These are phyloP conservation scores for Aspergillus campestris DNA, from an alignment of 495 filamentous ascomycete species.

Conservation along the genomic window DNA sequence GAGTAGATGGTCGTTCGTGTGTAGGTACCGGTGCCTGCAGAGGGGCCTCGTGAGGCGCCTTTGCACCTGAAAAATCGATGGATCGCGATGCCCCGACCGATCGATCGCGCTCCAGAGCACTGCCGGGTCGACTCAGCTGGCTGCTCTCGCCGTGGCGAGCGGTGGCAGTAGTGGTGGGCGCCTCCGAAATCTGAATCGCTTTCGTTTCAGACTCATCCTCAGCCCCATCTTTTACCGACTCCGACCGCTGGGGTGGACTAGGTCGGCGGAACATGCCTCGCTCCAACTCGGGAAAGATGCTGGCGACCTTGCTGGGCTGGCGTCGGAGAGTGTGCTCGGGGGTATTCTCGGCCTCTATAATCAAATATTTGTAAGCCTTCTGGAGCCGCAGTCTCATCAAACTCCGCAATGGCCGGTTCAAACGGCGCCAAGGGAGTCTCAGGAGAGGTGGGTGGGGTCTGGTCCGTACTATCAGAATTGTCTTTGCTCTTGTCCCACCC, in stretches of 20 bases:
- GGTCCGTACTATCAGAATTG: conserved; percentile 12
- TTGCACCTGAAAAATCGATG: not conserved
- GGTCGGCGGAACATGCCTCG: conserved; percentile 26
- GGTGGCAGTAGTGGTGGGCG: conserved; percentile 26
- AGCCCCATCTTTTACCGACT: conserved; percentile 38
- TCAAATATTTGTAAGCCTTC: conserved; percentile 10
- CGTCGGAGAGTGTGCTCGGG: not conserved
- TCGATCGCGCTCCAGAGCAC: too few species aligned
- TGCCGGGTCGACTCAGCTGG: not conserved
- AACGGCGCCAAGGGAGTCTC: conserved; percentile 17
- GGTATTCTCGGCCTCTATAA: too few species aligned
- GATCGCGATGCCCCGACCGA: not conserved
- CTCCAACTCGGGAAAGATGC: conserved; percentile 32
- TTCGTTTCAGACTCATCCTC: conserved; percentile 40
- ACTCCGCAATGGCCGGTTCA: conserved; percentile 29
- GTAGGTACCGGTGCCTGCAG: conserved; percentile 16
- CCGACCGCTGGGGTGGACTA: conserved; percentile 10
- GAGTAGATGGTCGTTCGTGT: conserved; percentile 43
- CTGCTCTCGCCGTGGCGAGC: conserved; percentile 10
- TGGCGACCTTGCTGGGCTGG: conserved; percentile 23
- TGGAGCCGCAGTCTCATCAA: conserved; percentile 23
- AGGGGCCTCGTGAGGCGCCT: conserved; percentile 9
- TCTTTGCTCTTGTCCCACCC: conserved; percentile 23
- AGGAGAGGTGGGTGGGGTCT: conserved; percentile 16
- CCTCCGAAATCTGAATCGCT: conserved; percentile 43